Base-by-base conservation (phyloP, 495 filamentous ascomycete species). In the Sphaerosporella brunnea region DNA sequence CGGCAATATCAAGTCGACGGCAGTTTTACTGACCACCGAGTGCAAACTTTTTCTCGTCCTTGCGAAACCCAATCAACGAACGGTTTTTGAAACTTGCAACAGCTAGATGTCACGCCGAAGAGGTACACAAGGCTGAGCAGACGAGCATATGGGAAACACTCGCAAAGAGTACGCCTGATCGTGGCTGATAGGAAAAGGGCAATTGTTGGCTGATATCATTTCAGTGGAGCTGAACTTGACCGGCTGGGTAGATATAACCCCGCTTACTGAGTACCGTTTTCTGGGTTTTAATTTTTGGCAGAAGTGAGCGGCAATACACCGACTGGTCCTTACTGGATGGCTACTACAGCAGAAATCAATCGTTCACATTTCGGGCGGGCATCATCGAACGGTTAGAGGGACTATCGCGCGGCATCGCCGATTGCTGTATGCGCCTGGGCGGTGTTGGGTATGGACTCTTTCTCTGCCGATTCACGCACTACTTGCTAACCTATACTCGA, bases 101-200 rank as follows among this genome's bases (percentile, higher is more conserved):
- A 47, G 15, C 36, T 51, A 11, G 21, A 38, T 26, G 28, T 32
- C 41, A 47, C 18, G 19, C 34, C 1, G 21, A 39, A 25, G 41
- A 47, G 23, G 32, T 51, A 4, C 38, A 50, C 16, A 34, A 26
- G 21, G 46, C 46, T 10, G 36, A 20, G 18, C 7, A 24, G 1
- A 25, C 38, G 45, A 48, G 20, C 18, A 23, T 21, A 26, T 39
- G 13, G 20, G 8, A 23, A 39, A 3, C 7, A 38, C 30, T 16
- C 34, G 20, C 4, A 25, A 30, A 13, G 44, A 35, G n/a, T 32
- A 23, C n/a, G 49, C 28, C n/a, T n/a, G n/a, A n/a, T n/a, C n/a
- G n/a, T n/a, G n/a, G n/a, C n/a, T n/a, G n/a, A n/a, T n/a, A n/a
- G n/a, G n/a, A n/a, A n/a, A n/a, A n/a, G n/a, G n/a, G n/a, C n/a